Evolutionary conservation across 2,329 filamentous ascomycete genomes (phyloP), one percentile per base, ranked within the genome.

Genomic region (Aspergillus texensis): DNA sequence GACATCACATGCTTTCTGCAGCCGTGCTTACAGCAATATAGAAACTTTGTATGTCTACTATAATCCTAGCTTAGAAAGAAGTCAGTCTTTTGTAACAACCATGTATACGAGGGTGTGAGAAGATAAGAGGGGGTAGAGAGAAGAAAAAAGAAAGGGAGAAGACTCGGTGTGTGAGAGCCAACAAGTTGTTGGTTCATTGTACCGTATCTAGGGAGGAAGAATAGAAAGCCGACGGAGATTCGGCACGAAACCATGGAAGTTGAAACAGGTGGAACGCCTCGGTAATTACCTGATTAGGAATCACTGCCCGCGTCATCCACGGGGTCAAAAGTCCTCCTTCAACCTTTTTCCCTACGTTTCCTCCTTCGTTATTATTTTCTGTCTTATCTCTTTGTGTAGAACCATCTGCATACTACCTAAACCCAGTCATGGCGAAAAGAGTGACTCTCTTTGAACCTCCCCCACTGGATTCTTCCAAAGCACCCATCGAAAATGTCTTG

Each of bases 401-500:
- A 30, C 10, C 12, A 32, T 52, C n/a, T 12, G 14, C 14, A 4
- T 52, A 52, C 26, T 19, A 19, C 21, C 19, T 52, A 32, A 10
- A n/a, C 19, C 26, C 5, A n/a, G 68, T 48, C 19, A 77, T 77
- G 75, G 61, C 68, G 28, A 74, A 74, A 59, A 75, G 75, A 54
- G 70, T 81, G 34, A 93, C 91, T 0, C 84, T 96, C 60, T 88
- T 97, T 68, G 86, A 88, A 72, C 90, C 92, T 57, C 93, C 92
- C 67, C 88, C 90, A 58, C 79, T 88, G 36, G 89, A 96, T 74
- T 81, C 87, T 53, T 85, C 85, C 73, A 91, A 92, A 78, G 89
- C 93, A 30, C 85, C 88, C 16, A 96, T 98, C 66, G 94, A 98
- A 81, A 94, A 96, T 79, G 89, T 92, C 56, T 86, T 97, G 61